Base-by-base conservation (phyloP, 1,139 yeast species). In the Suhomyces anneliseae region DNA sequence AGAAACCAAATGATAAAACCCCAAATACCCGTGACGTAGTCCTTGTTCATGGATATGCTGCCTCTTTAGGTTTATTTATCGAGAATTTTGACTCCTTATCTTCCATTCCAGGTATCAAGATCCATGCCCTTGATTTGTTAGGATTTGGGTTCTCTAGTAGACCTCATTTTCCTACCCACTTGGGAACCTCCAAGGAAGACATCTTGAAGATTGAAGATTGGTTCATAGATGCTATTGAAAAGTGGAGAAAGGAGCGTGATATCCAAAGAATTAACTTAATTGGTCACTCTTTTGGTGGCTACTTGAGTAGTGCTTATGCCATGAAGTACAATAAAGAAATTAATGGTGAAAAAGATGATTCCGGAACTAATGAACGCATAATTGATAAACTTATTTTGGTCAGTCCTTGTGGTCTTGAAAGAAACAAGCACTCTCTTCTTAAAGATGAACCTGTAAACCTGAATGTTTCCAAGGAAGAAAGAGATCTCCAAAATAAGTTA, bases 251-350 rank as follows among this genome's bases (percentile, higher is more conserved):
- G 38, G 70, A 69, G 29, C 75, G 87, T 39, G 71, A 75, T 0
- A 65, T 87, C 38, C 70, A 76, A 3, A 78, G 78, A 53, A 83
- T 93, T 57, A 82, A 87, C 34, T 65, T 93, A 27, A 77, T 93
- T 49, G 97, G 96, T 1, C 99, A 93, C 66, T 90, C 97, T 0
- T 81, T 90, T 59, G 99, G 99, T 26, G 98, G 96, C 0, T 90
- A 90, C 59, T 68, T 93, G 48, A 84, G 93, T 26, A 78, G 87
- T 51, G 83, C 88, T 10, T 93, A 93, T 64, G 84, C 93, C 6
- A 57, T 84, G 56, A 83, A 83, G 55, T 85, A 89, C 61, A 72
- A 74, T 54, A 64, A 61, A 39, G 42, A 36, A 14, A 4, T 36
- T 3, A 6, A 2, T 29, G 19, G 37, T 11, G 15, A 27, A 6